phyloP scores from a whole-genome alignment of 352 stramenopile species.

The Blastocystis sp. region DNA sequence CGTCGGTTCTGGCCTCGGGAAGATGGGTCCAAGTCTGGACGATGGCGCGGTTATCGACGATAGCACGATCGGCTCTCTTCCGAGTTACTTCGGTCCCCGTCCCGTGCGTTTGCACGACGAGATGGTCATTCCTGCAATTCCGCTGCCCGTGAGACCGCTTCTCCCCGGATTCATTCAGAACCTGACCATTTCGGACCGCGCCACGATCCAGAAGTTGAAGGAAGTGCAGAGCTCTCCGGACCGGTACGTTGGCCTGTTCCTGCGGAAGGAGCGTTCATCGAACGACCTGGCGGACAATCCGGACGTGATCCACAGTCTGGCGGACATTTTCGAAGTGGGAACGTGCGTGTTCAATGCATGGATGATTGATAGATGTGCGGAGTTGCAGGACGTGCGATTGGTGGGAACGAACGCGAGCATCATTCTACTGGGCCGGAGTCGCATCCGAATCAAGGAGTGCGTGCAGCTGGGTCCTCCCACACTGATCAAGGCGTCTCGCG shows the following conservation, averaged over 20 bases:
- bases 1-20: not conserved
- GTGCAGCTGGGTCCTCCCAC: slow-evolving; percentile 79
- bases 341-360: slow-evolving; percentile 52
- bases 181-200: slow-evolving; percentile 74
- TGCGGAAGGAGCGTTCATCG: slow-evolving; percentile 87
- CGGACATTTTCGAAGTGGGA: slow-evolving; percentile 74
- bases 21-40: not conserved
- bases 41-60: no score
- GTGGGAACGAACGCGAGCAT: slow-evolving; percentile 3
- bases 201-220: slow-evolving; percentile 72
- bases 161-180: slow-evolving; percentile 75
- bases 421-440: slow-evolving; percentile 19
- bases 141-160: slow-evolving; percentile 75
- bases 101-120: not conserved
- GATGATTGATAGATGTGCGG: slow-evolving; percentile 38
- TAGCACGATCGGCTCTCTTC: no score
- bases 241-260: slow-evolving; percentile 89
- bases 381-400: slow-evolving; percentile 47
- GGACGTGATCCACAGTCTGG: slow-evolving; percentile 64
- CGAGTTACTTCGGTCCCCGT: not conserved
- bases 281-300: slow-evolving; percentile 73
- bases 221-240: slow-evolving; percentile 32
- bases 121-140: slow-evolving; percentile 55
- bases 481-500: slow-evolving; percentile 86
- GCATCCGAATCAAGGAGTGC: slow-evolving; percentile 73